Base-by-base conservation (phyloP, 345 rosid genomes). In the Moricandia moricandioides region DNA sequence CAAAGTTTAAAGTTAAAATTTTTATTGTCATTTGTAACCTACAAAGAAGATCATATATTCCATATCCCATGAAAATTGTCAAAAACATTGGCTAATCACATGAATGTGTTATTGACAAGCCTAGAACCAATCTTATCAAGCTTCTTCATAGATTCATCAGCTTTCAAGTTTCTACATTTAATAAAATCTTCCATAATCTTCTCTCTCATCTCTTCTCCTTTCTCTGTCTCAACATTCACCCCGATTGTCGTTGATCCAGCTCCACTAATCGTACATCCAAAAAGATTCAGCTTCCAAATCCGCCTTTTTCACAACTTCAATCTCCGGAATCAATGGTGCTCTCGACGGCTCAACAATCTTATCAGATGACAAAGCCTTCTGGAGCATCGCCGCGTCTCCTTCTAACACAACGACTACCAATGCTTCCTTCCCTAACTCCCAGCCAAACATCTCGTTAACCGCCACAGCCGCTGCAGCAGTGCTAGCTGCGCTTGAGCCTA, bases 191-290 rank as follows among this genome's bases (percentile, higher is more conserved):
- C 91, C 81, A 87, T 92, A 97, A 93, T 93, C 76, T 21, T 83
- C 81, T 86, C 82, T 39, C 98, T 96, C 7, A 93, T 87, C 69
- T 47, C 80, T 75, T 63, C 55, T 45, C 96, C 98, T 9, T 56
- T 81, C 68, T 78, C 81, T 72, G 77, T 90, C 21, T 64, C 26
- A 8, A 84, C 94, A n/a, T 77, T 79, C 74, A 91, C 80, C 0
- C 96, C 98, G 71, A 93, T 96, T 0, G 92, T 94, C 0, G 97
- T 93, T 2, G 98, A 96, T 27, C 97, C 98, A 2, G 97, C 98
- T 37, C 98, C 97, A n/a, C 97, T 93, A 5, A 88, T 91, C 0
- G 97, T 88, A 70, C 98, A 93, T 12, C 98, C 96, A 39, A 79
- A 93, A 0, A 21, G 97, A 3, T 10, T 96, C 96, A 0, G 81